phyloP scores from a whole-genome alignment of 2,329 filamentous ascomycete species.

The Graphilbum fragrans region DNA sequence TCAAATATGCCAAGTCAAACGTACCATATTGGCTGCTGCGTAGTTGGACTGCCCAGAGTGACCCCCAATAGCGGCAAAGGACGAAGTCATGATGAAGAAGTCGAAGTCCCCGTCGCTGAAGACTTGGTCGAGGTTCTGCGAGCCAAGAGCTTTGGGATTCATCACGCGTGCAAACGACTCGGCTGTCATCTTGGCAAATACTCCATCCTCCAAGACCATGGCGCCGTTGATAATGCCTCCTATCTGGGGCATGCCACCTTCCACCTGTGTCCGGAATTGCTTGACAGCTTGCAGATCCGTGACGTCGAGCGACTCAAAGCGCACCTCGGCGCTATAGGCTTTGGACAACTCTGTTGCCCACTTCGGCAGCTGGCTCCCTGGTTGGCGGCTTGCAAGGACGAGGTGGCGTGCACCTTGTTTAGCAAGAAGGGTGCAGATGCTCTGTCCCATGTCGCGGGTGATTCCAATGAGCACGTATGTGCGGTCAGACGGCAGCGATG shows the following conservation, averaged over 20 bases:
- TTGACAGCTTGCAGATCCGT: constrained; percentile 16
- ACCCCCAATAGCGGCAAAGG: constrained; percentile 29
- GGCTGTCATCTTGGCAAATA: constrained; percentile 27
- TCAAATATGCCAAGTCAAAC: neutral
- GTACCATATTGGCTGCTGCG: constrained; percentile 28
- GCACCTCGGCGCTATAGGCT: constrained; percentile 12
- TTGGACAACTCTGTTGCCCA: constrained; percentile 21
- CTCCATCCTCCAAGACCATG: constrained; percentile 30
- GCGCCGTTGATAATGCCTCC: constrained; percentile 30
- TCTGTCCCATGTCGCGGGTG: constrained; percentile 31
- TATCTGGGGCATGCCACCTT: constrained; percentile 16
- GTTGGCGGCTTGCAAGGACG: constrained; percentile 27
- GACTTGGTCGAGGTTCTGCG: constrained; percentile 23
- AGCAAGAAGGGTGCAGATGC: constrained; percentile 24
- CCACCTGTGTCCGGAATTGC: constrained; percentile 14
- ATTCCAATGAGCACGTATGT: constrained; percentile 28
- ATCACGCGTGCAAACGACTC: constrained; percentile 24
- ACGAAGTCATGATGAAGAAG: constrained; percentile 35
- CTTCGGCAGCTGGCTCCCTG: constrained; percentile 11
- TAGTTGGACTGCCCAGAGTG: constrained; percentile 32
- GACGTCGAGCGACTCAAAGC: constrained; percentile 16
- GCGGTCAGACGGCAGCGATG: constrained; percentile 18
- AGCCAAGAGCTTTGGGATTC: constrained; percentile 26
- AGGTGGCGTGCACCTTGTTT: constrained; percentile 25
- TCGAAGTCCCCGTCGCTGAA: constrained; percentile 22